These are phyloP conservation scores for Echria macrotheca DNA, from an alignment of 495 filamentous ascomycete genomes.

Conservation along the genomic window DNA sequence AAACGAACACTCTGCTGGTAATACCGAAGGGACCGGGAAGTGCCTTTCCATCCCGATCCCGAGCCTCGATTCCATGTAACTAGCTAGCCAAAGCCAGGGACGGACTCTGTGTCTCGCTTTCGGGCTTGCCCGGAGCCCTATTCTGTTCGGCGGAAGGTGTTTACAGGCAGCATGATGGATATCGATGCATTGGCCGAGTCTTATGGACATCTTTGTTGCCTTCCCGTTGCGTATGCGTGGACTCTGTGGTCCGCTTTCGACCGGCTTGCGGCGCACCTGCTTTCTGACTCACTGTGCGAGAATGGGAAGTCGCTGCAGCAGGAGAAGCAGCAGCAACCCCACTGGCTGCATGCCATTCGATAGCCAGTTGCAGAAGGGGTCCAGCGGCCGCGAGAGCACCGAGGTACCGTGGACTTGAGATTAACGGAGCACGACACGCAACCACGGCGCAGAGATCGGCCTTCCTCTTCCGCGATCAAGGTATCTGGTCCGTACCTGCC, in stretches of 20 bases:
- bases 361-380: conserved; percentile 12
- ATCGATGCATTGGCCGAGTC: not conserved
- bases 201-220: not conserved
- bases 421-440: conserved; percentile 9
- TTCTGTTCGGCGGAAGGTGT: too few relatives aligned
- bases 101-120: too few relatives aligned
- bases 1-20: not conserved
- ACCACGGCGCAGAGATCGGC: conserved; percentile 15
- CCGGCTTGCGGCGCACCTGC: not conserved
- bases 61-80: not conserved
- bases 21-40: not conserved
- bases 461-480: conserved; percentile 19
- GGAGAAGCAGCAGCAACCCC: conserved; percentile 9
- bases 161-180: too few relatives aligned
- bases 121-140: too few relatives aligned
- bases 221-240: too few relatives aligned
- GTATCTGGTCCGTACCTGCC: conserved; percentile 21
- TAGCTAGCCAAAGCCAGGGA: not conserved
- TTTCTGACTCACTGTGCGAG: conserved; percentile 20
- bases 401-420: conserved; percentile 9
- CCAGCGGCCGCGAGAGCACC: conserved; percentile 5
- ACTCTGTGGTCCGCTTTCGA: not conserved
- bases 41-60: conserved; percentile 1
- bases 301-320: not conserved
- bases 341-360: conserved; percentile 7